These are phyloP conservation scores for Nectriaceae sp. DNA, from an alignment of 2,329 filamentous ascomycete species.

Conservation along the genomic window DNA sequence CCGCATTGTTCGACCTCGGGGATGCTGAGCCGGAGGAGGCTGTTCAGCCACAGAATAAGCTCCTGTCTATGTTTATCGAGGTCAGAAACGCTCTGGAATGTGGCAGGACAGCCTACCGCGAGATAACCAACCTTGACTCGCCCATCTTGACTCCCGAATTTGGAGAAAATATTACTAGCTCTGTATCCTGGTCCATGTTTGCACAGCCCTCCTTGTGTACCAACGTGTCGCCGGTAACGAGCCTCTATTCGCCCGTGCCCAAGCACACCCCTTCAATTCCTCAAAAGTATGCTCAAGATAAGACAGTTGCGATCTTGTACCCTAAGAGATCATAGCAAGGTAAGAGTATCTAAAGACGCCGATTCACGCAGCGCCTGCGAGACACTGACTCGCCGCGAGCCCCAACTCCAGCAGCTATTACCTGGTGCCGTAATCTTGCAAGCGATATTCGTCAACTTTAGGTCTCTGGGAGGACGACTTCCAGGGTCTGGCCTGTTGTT, in stretches of 20 bases:
- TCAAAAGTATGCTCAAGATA: too few species aligned
- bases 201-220: too few species aligned
- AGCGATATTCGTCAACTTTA: not conserved
- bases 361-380: not conserved
- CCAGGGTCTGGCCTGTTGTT: not conserved
- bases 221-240: too few species aligned
- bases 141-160: conserved; percentile 49
- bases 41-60: conserved; percentile 94
- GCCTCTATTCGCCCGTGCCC: too few species aligned
- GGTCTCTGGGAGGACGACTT: not conserved
- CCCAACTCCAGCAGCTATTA: not conserved
- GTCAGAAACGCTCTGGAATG: conserved; percentile 17
- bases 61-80: conserved; percentile 73
- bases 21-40: conserved; percentile 95
- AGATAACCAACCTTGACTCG: conserved; percentile 46
- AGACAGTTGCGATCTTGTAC: too few species aligned
- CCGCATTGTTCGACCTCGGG: conserved; percentile 99
- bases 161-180: too few species aligned
- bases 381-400: not conserved
- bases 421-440: not conserved
- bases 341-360: too few species aligned
- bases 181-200: too few species aligned
- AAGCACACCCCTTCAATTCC: too few species aligned
- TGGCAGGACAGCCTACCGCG: not conserved
- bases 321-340: too few species aligned